A percentile compares a stretch with the other conserved stretches of the same genome.
Conservation (phyloP, 768 basidiomycete species). For the Mrakia blollopis region DNA sequence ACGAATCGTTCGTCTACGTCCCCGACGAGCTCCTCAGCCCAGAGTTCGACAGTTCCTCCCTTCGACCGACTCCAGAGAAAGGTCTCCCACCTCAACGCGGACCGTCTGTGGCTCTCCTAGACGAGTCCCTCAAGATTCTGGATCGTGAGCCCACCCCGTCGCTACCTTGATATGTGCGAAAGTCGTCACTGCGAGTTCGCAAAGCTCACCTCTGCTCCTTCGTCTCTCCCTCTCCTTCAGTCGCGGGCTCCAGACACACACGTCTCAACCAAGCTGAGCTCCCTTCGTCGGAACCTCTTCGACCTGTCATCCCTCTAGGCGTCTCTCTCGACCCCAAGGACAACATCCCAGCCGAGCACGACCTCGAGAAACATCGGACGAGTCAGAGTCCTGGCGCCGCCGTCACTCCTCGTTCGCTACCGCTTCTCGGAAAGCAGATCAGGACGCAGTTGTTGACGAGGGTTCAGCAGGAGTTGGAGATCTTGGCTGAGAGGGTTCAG, state of each 20-base stretch:
- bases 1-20: background rate
- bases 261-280: background rate
- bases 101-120: background rate
- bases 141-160: background rate
- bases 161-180: background rate
- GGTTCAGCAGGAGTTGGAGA: slow-evolving; percentile 8
- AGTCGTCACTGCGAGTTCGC: background rate
- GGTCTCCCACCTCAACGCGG: background rate
- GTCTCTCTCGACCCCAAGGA: background rate
- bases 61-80: background rate
- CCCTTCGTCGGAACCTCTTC: background rate
- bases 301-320: background rate
- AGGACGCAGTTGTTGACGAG: background rate
- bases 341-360: background rate
- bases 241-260: background rate
- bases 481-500: background rate
- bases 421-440: background rate
- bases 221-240: background rate
- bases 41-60: background rate
- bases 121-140: background rate
- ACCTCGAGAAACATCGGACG: background rate
- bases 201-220: background rate
- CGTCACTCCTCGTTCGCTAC: background rate
- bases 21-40: background rate
- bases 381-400: background rate